Evolutionary conservation across 352 stramenopile genomes (phyloP).

Genomic region (Phytophthora boehmeriae): DNA sequence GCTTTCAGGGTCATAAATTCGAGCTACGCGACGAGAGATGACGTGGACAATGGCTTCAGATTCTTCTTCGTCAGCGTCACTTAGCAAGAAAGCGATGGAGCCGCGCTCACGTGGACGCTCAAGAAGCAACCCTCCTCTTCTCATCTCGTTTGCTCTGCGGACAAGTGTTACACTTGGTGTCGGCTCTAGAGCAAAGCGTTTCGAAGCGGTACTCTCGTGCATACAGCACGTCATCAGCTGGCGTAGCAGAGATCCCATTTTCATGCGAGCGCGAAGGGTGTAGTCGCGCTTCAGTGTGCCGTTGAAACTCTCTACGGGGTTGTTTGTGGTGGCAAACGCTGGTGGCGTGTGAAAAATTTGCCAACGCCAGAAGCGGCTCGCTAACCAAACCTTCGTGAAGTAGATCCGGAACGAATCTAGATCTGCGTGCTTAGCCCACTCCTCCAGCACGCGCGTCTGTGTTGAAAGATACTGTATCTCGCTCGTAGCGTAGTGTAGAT

Average conservation of each 20-base stretch:
- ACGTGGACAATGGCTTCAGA: background rate
- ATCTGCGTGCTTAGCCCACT: no score
- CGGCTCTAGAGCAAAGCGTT: background rate
- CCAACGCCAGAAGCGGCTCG: no score
- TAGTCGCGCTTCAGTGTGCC: conserved; percentile 36
- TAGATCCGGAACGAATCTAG: no score
- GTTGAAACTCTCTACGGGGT: no score
- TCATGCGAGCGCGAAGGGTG: conserved; percentile 6
- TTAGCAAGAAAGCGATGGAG: conserved; percentile 10
- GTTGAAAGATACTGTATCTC: no score
- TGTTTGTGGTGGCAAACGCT: no score
- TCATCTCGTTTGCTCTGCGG: background rate
- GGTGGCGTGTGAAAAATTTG: no score
- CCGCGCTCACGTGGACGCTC: background rate
- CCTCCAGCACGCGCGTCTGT: no score
- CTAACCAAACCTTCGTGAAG: no score
- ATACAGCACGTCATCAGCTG: background rate
- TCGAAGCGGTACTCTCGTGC: background rate
- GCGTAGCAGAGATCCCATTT: conserved; percentile 5
- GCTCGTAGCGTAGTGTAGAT: no score
- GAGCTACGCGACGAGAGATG: background rate
- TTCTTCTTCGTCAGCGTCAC: background rate
- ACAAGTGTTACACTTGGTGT: background rate
- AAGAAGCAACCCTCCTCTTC: background rate
- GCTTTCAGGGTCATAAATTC: background rate